Evolutionary conservation across 2,329 filamentous ascomycete genomes (phyloP), one percentile per base, ranked within the genome.

Genomic region (Mariannaea elegans): DNA sequence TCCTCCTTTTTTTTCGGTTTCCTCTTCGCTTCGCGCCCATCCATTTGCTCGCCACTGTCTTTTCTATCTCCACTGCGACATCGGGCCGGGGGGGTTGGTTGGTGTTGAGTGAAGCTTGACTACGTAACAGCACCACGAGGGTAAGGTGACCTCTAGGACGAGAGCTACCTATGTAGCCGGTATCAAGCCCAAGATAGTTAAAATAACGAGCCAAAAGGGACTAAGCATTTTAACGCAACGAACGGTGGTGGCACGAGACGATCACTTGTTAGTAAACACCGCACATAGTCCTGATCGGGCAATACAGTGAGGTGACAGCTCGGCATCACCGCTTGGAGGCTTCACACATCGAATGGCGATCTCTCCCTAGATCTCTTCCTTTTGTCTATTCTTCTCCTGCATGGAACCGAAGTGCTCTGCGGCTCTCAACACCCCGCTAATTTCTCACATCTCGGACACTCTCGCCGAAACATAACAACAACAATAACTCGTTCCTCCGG

Each of bases 81-180:
- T 61, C 59, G 59, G 59, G 42, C 55, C 34, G 39, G 46, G 55
- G 51, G 44, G 10, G 5, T 12, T 13, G 16, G 39, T 53, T 36
- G 52, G 14, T 45, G n/a, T n/a, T n/a, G 21, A 27, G 19, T 21
- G 38, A 8, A 53, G 29, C 24, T 32, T 13, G 27, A 53, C 24
- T 24, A 46, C 24, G 24, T 27, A 5, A 31, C 32, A 42, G n/a
- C 10, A 18, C 41, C 19, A 49, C 45, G 44, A 59, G 56, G 56
- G 49, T 59, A 59, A 59, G 56, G 56, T 59, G 56, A 59, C 29
- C 36, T 50, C 44, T 31, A 45, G 3, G 29, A 12, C 27, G 8
- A 39, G 47, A 41, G 23, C 18, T 39, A n/a, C 36, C 36, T 18
- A 29, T 18, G 2, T 31, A 16, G 14, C 13, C 47, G 16, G 36